Evolutionary conservation across 139 green algal genomes (phyloP).

Genomic region (Picochlorum costavermella): DNA sequence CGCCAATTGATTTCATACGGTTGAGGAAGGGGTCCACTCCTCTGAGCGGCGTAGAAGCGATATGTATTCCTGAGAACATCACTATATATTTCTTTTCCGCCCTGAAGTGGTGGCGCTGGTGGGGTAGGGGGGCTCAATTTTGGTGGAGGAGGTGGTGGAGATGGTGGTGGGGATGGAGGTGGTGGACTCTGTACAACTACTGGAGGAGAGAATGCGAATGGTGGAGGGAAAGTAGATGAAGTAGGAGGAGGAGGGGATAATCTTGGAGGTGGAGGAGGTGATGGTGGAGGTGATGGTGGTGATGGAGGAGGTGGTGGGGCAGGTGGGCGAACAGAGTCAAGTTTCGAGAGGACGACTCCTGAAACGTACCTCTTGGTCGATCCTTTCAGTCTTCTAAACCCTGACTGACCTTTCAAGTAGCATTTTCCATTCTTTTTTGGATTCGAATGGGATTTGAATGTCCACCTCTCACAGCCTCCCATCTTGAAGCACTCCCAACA

Average conservation of each 20-base stretch:
- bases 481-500: not conserved
- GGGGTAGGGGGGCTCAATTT: not conserved
- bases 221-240: not conserved
- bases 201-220: not conserved
- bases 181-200: not conserved
- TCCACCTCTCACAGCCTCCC: not conserved
- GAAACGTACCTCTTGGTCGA: too few species aligned
- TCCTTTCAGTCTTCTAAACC: not conserved
- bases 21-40: conserved; percentile 1
- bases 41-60: conserved; percentile 17
- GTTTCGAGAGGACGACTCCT: too few species aligned
- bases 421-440: not conserved
- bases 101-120: not conserved
- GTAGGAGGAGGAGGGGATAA: not conserved
- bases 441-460: not conserved
- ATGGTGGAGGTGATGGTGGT: not conserved
- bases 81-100: not conserved
- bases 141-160: conserved; percentile 1
- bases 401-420: not conserved
- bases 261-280: not conserved
- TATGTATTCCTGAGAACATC: conserved; percentile 5
- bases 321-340: too few species aligned
- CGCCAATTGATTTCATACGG: conserved; percentile 10
- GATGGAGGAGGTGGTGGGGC: not conserved
- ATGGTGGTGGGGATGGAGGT: not conserved